Evolutionary conservation across 108 stramenopile genomes (phyloP).

Genomic region (Seminavis robusta): DNA sequence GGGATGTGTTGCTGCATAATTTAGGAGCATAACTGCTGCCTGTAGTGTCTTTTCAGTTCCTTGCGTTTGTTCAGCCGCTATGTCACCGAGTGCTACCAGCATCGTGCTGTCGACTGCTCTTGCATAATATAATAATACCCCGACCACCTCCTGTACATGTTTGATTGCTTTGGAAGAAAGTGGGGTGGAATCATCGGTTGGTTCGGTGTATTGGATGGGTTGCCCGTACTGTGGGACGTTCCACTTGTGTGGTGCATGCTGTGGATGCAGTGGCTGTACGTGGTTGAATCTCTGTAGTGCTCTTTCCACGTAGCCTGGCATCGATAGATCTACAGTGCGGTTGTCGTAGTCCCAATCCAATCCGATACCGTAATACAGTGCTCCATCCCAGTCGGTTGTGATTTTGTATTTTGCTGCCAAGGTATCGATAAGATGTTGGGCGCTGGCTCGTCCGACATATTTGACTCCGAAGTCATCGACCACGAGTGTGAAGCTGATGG

Average conservation of each 20-base stretch:
- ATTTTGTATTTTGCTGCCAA: slow-evolving; percentile 14
- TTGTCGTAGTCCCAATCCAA: slow-evolving; percentile 41
- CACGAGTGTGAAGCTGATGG: slow-evolving; percentile 37
- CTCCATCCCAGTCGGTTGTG: slow-evolving; percentile 18
- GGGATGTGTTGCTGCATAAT: too few relatives aligned
- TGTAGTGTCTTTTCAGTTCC: too few relatives aligned
- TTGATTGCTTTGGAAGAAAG: too few relatives aligned
- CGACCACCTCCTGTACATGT: too few relatives aligned
- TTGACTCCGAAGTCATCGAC: slow-evolving; percentile 53
- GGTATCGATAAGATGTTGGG: slow-evolving; percentile 27
- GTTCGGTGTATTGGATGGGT: too few relatives aligned
- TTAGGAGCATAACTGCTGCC: too few relatives aligned
- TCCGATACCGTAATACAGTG: slow-evolving; percentile 16
- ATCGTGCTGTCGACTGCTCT: too few relatives aligned
- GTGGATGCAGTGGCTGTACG: slow-evolving; percentile 9
- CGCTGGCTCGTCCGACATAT: slow-evolving; percentile 21
- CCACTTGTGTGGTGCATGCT: slow-evolving; percentile 28
- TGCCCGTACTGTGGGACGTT: slow-evolving; percentile 17
- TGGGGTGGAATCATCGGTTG: too few relatives aligned
- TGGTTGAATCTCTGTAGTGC: slow-evolving; percentile 33
- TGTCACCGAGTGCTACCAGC: too few relatives aligned
- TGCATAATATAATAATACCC: too few relatives aligned
- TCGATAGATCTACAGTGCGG: slow-evolving; percentile 24
- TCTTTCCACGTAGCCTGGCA: slow-evolving; percentile 37
- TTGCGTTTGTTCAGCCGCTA: too few relatives aligned